Evolutionary conservation across 345 rosid genomes (phyloP), one percentile per base, ranked within the genome.

Genomic region (Garcia nutans): DNA sequence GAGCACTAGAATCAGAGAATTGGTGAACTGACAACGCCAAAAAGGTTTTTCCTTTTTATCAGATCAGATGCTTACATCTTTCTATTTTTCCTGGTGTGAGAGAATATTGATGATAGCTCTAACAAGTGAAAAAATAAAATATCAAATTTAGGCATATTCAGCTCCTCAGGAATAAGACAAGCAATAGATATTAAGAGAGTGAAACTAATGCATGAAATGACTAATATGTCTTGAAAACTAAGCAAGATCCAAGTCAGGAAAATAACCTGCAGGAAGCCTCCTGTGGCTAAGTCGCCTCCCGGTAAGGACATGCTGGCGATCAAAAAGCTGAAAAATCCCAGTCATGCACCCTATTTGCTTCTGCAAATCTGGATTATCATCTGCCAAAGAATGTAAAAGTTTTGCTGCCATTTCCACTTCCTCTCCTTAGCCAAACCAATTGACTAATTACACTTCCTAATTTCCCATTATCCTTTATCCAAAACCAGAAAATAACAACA

Each of bases 301-400:
- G 10, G 87, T 77, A 22, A 91, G 74, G 79, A 84, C 75, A 42
- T 85, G 91, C 63, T 87, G 89, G 58, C 95, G 92, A 84, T 93
- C 97, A 76, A 95, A 93, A 81, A 95, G 77, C 83, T 95, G 97
- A 80, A 95, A 88, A 79, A 93, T 84, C 73, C 97, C 98, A 49
- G 88, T 91, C 98, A 95, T 95, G 85, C 99, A 95, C 52, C 99
- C 99, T 13, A 93, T 91, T 85, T 95, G 94, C 87, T 89, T 95
- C 87, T 90, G 90, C 83, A 95, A 87, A 87, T 91, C 97, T 72
- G 96, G 88, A 83, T 88, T 93, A 65, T 93, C 99, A 85, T 93
- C 99, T 37, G 98, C 94, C 72, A 95, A 84, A 33, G 97, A 88
- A 86, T 93, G 96, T 68, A 95, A 83, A 78, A 95, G 93, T 83